A percentile compares a stretch with the other conserved stretches of the same genome.
Conservation (phyloP, 2,329 filamentous ascomycete species). For the Pyrenophora teres region DNA sequence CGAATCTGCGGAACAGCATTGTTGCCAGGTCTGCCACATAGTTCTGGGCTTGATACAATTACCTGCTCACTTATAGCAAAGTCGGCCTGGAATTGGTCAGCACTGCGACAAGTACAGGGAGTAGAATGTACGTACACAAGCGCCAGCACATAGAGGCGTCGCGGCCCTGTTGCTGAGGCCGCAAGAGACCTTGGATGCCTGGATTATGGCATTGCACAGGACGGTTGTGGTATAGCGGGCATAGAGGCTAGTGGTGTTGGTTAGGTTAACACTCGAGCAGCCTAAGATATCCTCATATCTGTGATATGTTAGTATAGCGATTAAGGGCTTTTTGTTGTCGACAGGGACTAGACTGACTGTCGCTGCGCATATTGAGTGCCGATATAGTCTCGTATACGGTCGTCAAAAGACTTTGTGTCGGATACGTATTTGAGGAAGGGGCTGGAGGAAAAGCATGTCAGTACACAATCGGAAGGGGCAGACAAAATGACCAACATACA, state of each 20-base stretch:
- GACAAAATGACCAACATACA: conserved; percentile 55
- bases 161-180: conserved; percentile 66
- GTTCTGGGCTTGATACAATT: conserved; percentile 71
- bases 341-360: conserved; percentile 64
- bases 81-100: conserved; percentile 63
- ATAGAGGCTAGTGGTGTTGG: conserved; percentile 81
- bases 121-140: conserved; percentile 67
- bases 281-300: conserved; percentile 85
- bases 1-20: conserved; percentile 78
- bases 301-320: conserved; percentile 38
- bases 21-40: conserved; percentile 70
- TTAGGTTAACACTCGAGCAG: conserved; percentile 75
- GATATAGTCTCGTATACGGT: conserved; percentile 73
- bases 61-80: conserved; percentile 88
- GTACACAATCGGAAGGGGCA: not conserved
- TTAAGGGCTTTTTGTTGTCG: not conserved
- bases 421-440: conserved; percentile 85
- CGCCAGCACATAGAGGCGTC: conserved; percentile 82
- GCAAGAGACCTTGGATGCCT: conserved; percentile 79
- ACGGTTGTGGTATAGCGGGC: conserved; percentile 91
- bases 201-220: conserved; percentile 91
- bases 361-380: conserved; percentile 72
- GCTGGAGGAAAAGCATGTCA: conserved; percentile 53
- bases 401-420: conserved; percentile 76
- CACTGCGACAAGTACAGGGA: conserved; percentile 20